Conservation (phyloP, 371 early-diverging fungal species). For the Rhizopus sp. region DNA sequence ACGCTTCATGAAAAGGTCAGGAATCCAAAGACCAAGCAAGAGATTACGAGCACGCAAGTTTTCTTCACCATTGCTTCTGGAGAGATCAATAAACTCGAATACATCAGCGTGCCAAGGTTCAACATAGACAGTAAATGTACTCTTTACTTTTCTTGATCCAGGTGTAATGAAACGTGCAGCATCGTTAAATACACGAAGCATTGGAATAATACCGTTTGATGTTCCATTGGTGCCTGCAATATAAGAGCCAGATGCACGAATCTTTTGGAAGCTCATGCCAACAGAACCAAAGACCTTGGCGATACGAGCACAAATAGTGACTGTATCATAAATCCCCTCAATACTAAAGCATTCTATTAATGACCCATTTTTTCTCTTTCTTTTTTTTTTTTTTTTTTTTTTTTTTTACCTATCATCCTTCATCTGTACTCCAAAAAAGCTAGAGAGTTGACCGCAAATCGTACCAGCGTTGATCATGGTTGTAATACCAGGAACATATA, state of each 20-base stretch:
- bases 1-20: slow-evolving; percentile 99
- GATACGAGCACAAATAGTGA: slow-evolving; percentile 97
- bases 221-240: slow-evolving; percentile 98
- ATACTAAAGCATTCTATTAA: slow-evolving; percentile 41
- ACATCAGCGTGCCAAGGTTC: slow-evolving; percentile 99
- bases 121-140: slow-evolving; percentile 98
- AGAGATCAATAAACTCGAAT: slow-evolving; percentile 97
- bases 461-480: slow-evolving; percentile 99
- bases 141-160: slow-evolving; percentile 98
- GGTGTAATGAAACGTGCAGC: slow-evolving; percentile 99
- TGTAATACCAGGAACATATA: slow-evolving; percentile 98
- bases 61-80: slow-evolving; percentile 99
- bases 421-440: slow-evolving; percentile 97
- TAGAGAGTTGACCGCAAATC: slow-evolving; percentile 92
- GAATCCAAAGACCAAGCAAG: slow-evolving; percentile 98
- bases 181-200: slow-evolving; percentile 98
- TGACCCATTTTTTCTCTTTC: too few species aligned
- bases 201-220: slow-evolving; percentile 98
- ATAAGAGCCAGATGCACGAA: slow-evolving; percentile 93
- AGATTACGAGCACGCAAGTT: slow-evolving; percentile 97
- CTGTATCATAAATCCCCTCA: slow-evolving; percentile 98
- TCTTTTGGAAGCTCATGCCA: slow-evolving; percentile 96
- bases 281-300: slow-evolving; percentile 99
- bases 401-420: slow-evolving; percentile 76
- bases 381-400: too few species aligned